phyloP scores from a whole-genome alignment of 106 monocot genomes.

The Allium fistulosum region DNA sequence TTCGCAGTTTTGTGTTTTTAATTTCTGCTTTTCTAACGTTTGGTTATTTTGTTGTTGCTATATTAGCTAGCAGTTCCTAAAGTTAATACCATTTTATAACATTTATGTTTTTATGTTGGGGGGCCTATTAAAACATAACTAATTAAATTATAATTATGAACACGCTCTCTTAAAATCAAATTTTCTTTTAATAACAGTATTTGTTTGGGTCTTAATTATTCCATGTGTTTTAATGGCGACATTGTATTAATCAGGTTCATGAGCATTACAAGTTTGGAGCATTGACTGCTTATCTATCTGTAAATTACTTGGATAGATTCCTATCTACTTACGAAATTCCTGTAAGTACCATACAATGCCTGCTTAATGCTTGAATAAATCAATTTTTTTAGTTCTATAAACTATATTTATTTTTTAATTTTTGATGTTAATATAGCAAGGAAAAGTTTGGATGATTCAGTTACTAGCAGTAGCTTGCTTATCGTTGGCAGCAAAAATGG shows the following conservation, averaged over 20 bases:
- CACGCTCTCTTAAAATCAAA: too few species aligned
- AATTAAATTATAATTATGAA: too few species aligned
- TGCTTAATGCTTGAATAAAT: not conserved
- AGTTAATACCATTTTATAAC: not conserved
- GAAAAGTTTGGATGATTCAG: conserved; percentile 68
- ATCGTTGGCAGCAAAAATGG: conserved; percentile 79
- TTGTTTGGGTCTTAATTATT: too few species aligned
- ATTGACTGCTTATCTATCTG: conserved; percentile 47
- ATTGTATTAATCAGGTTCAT: conserved; percentile 41
- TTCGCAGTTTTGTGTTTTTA: not conserved
- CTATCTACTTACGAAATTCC: conserved; percentile 55
- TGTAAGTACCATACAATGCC: conserved; percentile 29
- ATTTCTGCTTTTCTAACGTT: not conserved
- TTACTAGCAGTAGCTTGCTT: conserved; percentile 70
- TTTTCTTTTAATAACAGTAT: too few species aligned
- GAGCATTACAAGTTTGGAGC: conserved; percentile 70
- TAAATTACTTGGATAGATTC: conserved; percentile 81
- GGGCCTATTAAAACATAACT: not conserved
- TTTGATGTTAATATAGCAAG: conserved; percentile 24
- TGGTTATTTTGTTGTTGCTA: not conserved
- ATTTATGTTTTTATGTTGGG: not conserved
- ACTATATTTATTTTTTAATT: not conserved
- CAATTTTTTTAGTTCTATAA: not conserved
- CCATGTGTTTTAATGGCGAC: too few species aligned
- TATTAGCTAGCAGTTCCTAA: not conserved